Percentiles rank a stretch among this genome's conserved stretches.
Evolutionary conservation across 129 eudicot species (phyloP).

Genomic region (Kitagawia praeruptora): DNA sequence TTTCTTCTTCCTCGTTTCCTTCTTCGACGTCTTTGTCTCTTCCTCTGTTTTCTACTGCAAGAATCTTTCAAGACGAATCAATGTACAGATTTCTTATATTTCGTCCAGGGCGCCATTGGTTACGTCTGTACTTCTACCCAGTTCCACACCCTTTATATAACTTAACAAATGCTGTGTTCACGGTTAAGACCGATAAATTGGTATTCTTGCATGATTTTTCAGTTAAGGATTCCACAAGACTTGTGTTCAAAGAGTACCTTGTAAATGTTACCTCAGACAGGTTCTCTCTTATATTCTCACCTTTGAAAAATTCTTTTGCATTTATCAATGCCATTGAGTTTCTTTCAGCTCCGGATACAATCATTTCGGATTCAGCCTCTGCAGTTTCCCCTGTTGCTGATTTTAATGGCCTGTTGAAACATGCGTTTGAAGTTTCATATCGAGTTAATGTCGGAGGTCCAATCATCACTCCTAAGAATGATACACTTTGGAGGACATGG

Average conservation of each 20-base stretch:
- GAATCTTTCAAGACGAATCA: slow-evolving; percentile 61
- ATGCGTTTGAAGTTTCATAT: slow-evolving; percentile 54
- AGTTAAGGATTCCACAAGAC: slow-evolving; percentile 17
- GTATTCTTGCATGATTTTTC: slow-evolving; percentile 82
- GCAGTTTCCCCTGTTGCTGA: slow-evolving; percentile 45
- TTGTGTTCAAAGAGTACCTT: slow-evolving; percentile 68
- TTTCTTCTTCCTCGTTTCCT: slow-evolving; percentile 15
- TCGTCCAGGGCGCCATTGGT: slow-evolving; percentile 59
- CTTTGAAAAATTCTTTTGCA: slow-evolving; percentile 63
- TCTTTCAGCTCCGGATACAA: slow-evolving; percentile 67
- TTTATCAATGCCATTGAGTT: slow-evolving; percentile 84
- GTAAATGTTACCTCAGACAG: slow-evolving; percentile 50
- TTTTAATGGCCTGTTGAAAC: slow-evolving; percentile 39
- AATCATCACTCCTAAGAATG: slow-evolving; percentile 50
- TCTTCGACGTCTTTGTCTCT: slow-evolving; percentile 12
- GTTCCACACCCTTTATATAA: slow-evolving; percentile 54
- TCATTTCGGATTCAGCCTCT: slow-evolving; percentile 62
- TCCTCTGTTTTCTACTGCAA: slow-evolving; percentile 59
- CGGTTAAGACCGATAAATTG: slow-evolving; percentile 50
- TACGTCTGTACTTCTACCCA: slow-evolving; percentile 75
- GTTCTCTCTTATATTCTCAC: slow-evolving; percentile 64
- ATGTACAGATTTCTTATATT: slow-evolving; percentile 62
- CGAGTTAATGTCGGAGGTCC: slow-evolving; percentile 84
- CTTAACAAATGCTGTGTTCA: slow-evolving; percentile 52
- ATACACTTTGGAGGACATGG: slow-evolving; percentile 84